Conservation (phyloP, 768 basidiomycete genomes). For the Mycena crocata region DNA sequence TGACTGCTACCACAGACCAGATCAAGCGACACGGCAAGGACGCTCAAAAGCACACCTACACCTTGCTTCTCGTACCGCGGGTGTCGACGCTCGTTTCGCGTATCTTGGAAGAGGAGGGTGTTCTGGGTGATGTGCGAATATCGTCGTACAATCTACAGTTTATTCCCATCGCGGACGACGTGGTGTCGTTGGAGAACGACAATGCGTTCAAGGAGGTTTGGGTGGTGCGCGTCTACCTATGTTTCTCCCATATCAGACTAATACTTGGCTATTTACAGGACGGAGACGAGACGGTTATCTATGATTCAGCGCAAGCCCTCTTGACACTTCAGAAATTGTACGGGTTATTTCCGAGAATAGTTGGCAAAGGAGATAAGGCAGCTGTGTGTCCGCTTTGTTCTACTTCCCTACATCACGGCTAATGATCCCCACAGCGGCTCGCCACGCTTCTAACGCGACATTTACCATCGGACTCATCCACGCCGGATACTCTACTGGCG, state of each 20-base stretch:
- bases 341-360: conserved; percentile 90
- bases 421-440: conserved; percentile 67
- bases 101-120: conserved; percentile 96
- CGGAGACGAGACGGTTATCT: conserved; percentile 91
- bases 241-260: conserved; percentile 10
- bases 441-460: conserved; percentile 77
- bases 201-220: conserved; percentile 89
- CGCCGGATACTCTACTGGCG: conserved; percentile 54
- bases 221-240: conserved; percentile 70
- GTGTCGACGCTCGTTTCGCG: conserved; percentile 87
- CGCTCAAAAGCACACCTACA: conserved; percentile 84
- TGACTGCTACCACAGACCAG: conserved; percentile 74
- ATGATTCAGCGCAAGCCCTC: conserved; percentile 89
- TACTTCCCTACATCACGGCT: conserved; percentile 8
- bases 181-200: conserved; percentile 90
- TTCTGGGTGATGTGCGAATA: conserved; percentile 92
- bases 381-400: conserved; percentile 58
- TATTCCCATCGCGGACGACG: conserved; percentile 93
- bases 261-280: conserved; percentile 67
- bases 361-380: conserved; percentile 93
- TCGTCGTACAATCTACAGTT: conserved; percentile 92
- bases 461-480: conserved; percentile 50
- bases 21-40: conserved; percentile 84
- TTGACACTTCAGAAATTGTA: conserved; percentile 85
- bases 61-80: conserved; percentile 88